Conservation (phyloP, 257 asterid genomes). For the Solanum gracilifrons region DNA sequence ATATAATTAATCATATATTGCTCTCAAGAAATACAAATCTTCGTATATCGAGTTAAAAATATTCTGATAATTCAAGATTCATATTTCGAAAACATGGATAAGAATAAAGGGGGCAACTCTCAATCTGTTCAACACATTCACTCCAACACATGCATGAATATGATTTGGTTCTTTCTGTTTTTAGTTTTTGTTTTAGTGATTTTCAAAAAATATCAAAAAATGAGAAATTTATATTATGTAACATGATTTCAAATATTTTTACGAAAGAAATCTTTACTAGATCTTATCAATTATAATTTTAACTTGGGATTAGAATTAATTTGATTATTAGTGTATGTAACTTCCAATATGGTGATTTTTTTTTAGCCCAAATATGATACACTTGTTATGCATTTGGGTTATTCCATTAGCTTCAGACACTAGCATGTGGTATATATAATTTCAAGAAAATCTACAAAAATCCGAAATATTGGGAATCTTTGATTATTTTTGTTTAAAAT, state of each 20-base stretch:
- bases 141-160: background rate
- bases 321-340: background rate
- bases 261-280: background rate
- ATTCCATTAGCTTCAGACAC: background rate
- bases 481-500: background rate
- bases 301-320: background rate
- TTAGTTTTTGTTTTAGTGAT: background rate
- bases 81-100: background rate
- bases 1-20: background rate
- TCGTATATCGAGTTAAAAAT: background rate
- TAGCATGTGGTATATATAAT: background rate
- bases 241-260: background rate
- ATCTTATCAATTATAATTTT: background rate
- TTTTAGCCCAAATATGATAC: background rate
- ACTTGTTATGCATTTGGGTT: background rate
- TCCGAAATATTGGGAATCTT: background rate
- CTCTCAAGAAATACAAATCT: background rate
- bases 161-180: background rate
- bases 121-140: background rate
- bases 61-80: background rate
- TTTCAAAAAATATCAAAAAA: too few relatives aligned
- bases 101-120: fast-evolving
- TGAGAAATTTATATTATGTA: background rate
- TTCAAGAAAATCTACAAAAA: background rate
- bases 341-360: background rate